Percentiles rank a stretch among this genome's conserved stretches.
Evolutionary conservation across 2,329 filamentous ascomycete species (phyloP).

Genomic region (Colletotrichum truncatum): DNA sequence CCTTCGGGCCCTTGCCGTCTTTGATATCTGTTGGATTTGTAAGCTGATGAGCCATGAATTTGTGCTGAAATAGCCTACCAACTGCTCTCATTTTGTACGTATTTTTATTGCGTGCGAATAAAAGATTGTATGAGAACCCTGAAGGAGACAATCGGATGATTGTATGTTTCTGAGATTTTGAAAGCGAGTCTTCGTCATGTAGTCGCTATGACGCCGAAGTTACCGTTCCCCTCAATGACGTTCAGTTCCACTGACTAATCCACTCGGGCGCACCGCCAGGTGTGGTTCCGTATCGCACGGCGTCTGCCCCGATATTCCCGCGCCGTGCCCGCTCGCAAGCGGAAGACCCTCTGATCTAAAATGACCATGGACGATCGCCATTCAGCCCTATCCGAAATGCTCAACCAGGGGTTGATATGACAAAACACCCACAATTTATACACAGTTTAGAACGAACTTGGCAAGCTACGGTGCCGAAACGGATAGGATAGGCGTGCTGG

Average conservation of each 20-base stretch:
- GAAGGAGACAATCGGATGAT: too few species aligned
- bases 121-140: too few species aligned
- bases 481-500: not conserved
- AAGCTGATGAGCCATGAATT: not conserved
- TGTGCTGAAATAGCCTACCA: conserved; percentile 8
- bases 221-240: conserved; percentile 26
- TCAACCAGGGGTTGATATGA: not conserved
- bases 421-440: not conserved
- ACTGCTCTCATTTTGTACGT: conserved; percentile 32
- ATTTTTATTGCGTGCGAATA: conserved; percentile 10
- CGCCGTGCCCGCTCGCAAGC: not conserved
- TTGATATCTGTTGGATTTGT: conserved; percentile 60
- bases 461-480: not conserved
- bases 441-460: not conserved
- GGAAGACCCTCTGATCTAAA: not conserved
- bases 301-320: conserved; percentile 6
- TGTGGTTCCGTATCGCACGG: not conserved
- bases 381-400: conserved; percentile 1
- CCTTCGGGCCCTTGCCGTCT: conserved; percentile 62
- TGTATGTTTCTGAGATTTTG: too few species aligned
- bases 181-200: not conserved
- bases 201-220: not conserved
- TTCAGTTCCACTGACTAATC: conserved; percentile 28
- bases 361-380: not conserved
- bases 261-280: conserved; percentile 6